A percentile compares a stretch with the other conserved stretches of the same genome.
Evolutionary conservation across 108 stramenopile genomes (phyloP).

Genomic region (Cyclotella baltica): DNA sequence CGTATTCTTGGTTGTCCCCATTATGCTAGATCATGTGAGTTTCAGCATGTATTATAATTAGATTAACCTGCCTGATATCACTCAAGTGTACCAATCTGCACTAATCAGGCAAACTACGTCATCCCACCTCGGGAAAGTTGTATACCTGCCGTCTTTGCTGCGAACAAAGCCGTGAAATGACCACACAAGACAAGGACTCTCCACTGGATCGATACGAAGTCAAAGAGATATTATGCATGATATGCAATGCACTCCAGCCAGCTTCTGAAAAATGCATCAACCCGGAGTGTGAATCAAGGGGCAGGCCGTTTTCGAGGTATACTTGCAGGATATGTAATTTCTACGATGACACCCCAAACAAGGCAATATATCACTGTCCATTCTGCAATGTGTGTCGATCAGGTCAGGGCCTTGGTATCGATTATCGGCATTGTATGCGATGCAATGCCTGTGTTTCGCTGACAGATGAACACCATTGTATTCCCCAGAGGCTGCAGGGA

Average conservation of each 20-base stretch:
- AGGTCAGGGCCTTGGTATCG: slow-evolving; percentile 92
- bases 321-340: slow-evolving; percentile 91
- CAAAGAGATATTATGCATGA: slow-evolving; percentile 92
- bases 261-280: slow-evolving; percentile 78
- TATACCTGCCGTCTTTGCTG: slow-evolving; percentile 95
- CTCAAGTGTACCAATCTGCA: neutral
- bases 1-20: slow-evolving; percentile 89
- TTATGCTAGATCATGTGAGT: slow-evolving; percentile 82
- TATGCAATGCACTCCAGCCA: slow-evolving; percentile 89
- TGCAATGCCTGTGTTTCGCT: slow-evolving; percentile 96
- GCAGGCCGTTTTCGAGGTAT: slow-evolving; percentile 81
- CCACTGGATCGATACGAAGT: slow-evolving; percentile 90
- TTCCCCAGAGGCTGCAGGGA: slow-evolving; percentile 92
- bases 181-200: slow-evolving; percentile 76
- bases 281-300: slow-evolving; percentile 69
- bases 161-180: slow-evolving; percentile 87
- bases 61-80: neutral
- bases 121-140: slow-evolving; percentile 86
- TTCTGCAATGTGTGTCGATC: slow-evolving; percentile 95
- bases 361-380: slow-evolving; percentile 93
- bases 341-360: slow-evolving; percentile 77
- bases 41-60: neutral
- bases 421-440: slow-evolving; percentile 97
- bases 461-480: slow-evolving; percentile 87
- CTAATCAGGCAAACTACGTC: slow-evolving; percentile 75